Evolutionary conservation across 2,329 filamentous ascomycete genomes (phyloP), one percentile per base, ranked within the genome.

Genomic region (Pseudogymnoascus sp.): DNA sequence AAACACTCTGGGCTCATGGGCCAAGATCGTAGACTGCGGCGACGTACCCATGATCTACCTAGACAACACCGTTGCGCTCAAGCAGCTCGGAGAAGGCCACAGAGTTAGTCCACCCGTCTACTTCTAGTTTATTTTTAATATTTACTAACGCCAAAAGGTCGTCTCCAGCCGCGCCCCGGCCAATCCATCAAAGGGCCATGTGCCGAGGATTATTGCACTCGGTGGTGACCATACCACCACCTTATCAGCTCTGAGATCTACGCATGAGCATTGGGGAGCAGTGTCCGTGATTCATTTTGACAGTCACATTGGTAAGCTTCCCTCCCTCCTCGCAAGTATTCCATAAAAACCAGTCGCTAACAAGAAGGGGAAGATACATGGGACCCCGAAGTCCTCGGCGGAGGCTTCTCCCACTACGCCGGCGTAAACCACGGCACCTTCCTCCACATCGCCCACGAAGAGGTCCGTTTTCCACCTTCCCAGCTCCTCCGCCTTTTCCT

Each of bases 331-430:
- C 4, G 29, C 9, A 21, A 3, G 2, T 21, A 8, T 29, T 13
- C 24, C 13, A 31, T 9, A 24, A 7, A 7, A 2, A 3, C 4
- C 4, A 5, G 8, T 31, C 10, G 24, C 44, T 50, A 31, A 50
- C 26, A 15, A 6, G 24, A 80, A 17, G 7, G 26, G 7, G 29
- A 54, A 54, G 82, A 81, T 66, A 81, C 78, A 0, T 80, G 78
- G 78, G 75, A 80, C 68, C 79, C 79, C 2, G 68, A 77, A 36
- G 79, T 83, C 0, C 67, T 84, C 3, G 80, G 78, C 78, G 24
- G 7, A 15, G 68, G 68, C 0, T 7, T 69, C 3, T 66, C 68
- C 0, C 70, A 71, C 15, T 67, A 71, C 29, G 62, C 69, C 2
- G 67, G 69, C 44, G 63, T 72, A 10, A 71, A 71, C 33, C 70